These are phyloP conservation scores for Mucor lusitanicus DNA, from an alignment of 371 early-diverging fungal species.

Conservation along the genomic window DNA sequence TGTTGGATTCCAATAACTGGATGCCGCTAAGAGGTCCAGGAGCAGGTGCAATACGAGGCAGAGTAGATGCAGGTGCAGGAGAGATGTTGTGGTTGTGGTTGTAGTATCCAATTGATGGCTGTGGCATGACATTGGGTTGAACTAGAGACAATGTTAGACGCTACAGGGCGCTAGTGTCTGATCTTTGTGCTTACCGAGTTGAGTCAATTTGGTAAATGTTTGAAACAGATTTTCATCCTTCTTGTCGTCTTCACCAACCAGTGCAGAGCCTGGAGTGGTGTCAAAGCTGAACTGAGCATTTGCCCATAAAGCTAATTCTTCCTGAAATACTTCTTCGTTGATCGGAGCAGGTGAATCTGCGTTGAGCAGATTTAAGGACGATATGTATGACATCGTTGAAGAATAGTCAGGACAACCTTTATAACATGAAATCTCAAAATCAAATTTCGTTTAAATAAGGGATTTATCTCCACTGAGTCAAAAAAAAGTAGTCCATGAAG, in stretches of 20 bases:
- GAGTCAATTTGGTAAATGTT: slow-evolving; percentile 11
- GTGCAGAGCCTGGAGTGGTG: slow-evolving; percentile 48
- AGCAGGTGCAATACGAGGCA: slow-evolving; percentile 25
- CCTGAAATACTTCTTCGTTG: slow-evolving; percentile 25
- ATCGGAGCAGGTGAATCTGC: slow-evolving; percentile 20
- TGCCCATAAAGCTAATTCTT: slow-evolving; percentile 46
- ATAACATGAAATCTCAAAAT: slow-evolving; percentile 4
- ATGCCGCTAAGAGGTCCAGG: slow-evolving; percentile 8
- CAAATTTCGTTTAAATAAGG: background rate
- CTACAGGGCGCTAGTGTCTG: background rate
- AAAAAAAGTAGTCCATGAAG: slow-evolving; percentile 1
- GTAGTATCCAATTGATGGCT: background rate
- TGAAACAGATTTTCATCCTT: slow-evolving; percentile 3
- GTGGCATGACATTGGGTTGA: slow-evolving; percentile 1
- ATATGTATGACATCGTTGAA: slow-evolving; percentile 35
- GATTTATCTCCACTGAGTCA: slow-evolving; percentile 3
- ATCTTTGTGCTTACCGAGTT: slow-evolving; percentile 11
- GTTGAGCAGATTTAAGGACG: slow-evolving; percentile 26
- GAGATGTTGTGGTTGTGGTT: background rate
- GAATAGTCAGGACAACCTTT: slow-evolving; percentile 10
- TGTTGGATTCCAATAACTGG: slow-evolving; percentile 7
- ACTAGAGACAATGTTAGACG: background rate
- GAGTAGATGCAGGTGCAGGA: background rate
- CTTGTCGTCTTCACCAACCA: slow-evolving; percentile 31
- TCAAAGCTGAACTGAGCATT: slow-evolving; percentile 59